A percentile compares a stretch with the other conserved stretches of the same genome.
Evolutionary conservation across 768 basidiomycete species (phyloP).

Genomic region (Fomitopsis serialis): DNA sequence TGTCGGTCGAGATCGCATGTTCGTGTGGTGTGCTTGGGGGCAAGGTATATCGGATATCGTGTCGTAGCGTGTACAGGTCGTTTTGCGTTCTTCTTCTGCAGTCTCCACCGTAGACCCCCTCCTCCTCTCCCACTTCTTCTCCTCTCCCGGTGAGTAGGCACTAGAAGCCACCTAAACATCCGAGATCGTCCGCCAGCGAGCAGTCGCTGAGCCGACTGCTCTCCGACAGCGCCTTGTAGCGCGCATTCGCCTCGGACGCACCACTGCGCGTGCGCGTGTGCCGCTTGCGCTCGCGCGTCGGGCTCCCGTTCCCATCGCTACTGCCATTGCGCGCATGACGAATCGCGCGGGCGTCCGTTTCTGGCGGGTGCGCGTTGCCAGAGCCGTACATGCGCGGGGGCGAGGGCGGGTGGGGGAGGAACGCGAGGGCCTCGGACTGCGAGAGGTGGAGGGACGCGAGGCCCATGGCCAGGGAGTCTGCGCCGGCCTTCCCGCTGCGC

Average conservation of each 20-base stretch:
- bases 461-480: background rate
- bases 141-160: background rate
- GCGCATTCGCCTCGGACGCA: slow-evolving; percentile 3
- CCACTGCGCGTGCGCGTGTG: slow-evolving; percentile 2
- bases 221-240: slow-evolving; percentile 14
- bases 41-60: background rate
- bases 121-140: background rate
- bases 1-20: background rate
- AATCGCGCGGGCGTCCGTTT: background rate
- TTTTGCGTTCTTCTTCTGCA: background rate
- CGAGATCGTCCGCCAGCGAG: slow-evolving; percentile 11
- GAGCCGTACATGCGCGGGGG: background rate
- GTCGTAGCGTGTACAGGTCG: no score
- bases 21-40: background rate
- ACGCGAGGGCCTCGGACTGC: slow-evolving; percentile 13
- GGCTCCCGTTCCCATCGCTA: slow-evolving; percentile 2
- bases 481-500: background rate
- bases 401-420: slow-evolving; percentile 19
- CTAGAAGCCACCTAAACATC: slow-evolving; percentile 20
- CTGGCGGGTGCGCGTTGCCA: background rate
- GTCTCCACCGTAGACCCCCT: background rate
- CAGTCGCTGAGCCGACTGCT: slow-evolving; percentile 7
- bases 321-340: background rate
- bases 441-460: slow-evolving; percentile 7
- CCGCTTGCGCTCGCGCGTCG: background rate